Evolutionary conservation across 306 rosid species (phyloP), one percentile per base, ranked within the genome.

Genomic region (Sindora glabra): DNA sequence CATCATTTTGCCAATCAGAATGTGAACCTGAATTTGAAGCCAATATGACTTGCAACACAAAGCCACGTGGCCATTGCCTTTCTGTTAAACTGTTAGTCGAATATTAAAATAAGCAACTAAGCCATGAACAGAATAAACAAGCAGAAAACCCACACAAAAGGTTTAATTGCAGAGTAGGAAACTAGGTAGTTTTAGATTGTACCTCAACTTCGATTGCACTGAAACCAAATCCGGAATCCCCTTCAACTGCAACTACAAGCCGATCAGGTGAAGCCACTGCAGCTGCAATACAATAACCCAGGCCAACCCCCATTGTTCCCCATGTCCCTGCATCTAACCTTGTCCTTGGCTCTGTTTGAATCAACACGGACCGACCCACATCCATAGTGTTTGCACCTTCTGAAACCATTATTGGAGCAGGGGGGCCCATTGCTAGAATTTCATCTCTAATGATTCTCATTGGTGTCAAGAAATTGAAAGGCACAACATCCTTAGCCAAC

Each of bases 141-240:
- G 17, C 8, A n/a, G 5, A 33, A 46, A 46, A 52, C 10, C 52
- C 14, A 4, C 8, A 27, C 5, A 29, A 26, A 39, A 14, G 18
- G 30, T 19, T 15, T 34, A 23, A 27, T 27, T 49, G 21, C 26
- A 18, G 1, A 19, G 45, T 29, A 27, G 27, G 44, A 66, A 44
- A 26, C 40, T 27, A 18, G 19, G n/a, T 46, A 22, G 8, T 51
- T 45, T 8, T 10, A 24, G 52, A n/a, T 48, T 4, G 50, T 78
- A 92, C 99, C 99, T 92, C 99, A 74, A 92, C 99, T 92, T 92
- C 99, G 56, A 92, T 84, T 21, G 94, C 99, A 46, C 99, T 92
- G 48, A 92, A 92, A 24, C 95, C 95, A 21, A 89, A 89, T 64
- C 90, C 99, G 63, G 99, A 92, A 76, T 92, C 96, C 18, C 99